Evolutionary conservation across 192 early-diverging fungal genomes (phyloP), one percentile per base, ranked within the genome.

Genomic region (Lobulomyces angularis): DNA sequence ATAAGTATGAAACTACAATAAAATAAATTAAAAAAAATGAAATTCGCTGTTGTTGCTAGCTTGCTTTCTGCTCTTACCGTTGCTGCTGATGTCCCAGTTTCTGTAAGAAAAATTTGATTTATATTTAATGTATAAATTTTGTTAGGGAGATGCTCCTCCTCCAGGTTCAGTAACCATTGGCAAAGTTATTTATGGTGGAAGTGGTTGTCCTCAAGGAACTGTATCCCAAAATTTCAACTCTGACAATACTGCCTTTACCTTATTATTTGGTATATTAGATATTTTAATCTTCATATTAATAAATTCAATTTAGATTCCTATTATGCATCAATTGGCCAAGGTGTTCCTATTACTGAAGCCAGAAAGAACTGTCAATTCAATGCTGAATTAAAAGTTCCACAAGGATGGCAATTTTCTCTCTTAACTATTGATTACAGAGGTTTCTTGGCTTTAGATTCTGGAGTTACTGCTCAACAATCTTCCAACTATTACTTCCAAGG

Each of bases 401-500:
- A 43, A 6, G 53, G 58, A 7, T 60, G 22, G 27, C 35, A 43
- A 26, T 57, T 48, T 32, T 47, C 58, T 17, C 34, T 54, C 17
- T 45, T 37, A 37, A 31, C 39, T n/a, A 35, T 48, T 23, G 53
- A 60, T 39, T 54, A 45, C 36, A 45, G 58, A 27, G 58, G 58
- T 8, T 60, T 39, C 30, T 47, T 46, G 26, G 22, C 34, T 19
- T 34, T 60, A 14, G 50, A 51, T 37, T 16, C 26, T 23, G 30
- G 41, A 3, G 46, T 51, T 25, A 50, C 2, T 26, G 58, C 50
- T 24, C 19, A 23, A 19, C 45, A 43, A 24, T 28, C 18, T 11
- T 16, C 58, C 52, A 58, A 16, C 43, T 54, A 60, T 47, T 60
- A 49, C 53, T 60, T 60, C 48, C 36, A 32, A 27, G 58, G 46